Base-by-base conservation (phyloP, 73 alveolate species). In the Paramecium caudatum region DNA sequence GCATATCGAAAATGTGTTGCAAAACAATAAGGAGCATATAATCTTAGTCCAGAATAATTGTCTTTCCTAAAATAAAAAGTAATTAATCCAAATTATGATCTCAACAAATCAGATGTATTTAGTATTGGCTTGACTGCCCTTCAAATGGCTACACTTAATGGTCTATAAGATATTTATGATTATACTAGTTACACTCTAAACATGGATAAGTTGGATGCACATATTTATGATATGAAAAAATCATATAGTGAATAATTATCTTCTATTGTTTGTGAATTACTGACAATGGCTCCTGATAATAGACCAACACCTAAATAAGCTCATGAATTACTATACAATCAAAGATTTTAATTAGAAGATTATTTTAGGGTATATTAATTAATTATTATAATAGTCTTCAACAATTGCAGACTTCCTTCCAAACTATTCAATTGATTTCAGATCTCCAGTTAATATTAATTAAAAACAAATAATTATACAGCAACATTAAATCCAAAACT, bases 31-130 rank as follows among this genome's bases (percentile, higher is more conserved):
- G 83, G 83, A 3, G 32, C 27, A 8, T 65, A 65, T 30, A 65
- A 65, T n/a, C 39, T 65, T 17, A 65, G 83, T 65, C 83, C 83
- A n/a, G 83, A 65, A 65, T 65, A 65, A 36, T 15, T 65, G 25
- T 33, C 49, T 8, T 65, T 43, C 0, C 83, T 65, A 32, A 65
- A 65, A 65, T 27, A 65, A 3, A 65, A 65, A 15, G 49, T 65
- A 5, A 7, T 65, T 9, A 30, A 27, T 0, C 55, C 55, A 65
- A 33, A 65, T 33, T 8, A 25, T 33, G 83, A 65, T n/a, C 17
- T 16, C 16, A 65, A 33, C 9, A 65, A 65, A 65, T 65, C 83
- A 33, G 83, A 65, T 65, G 49, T 65, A 30, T 65, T 65, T 65
- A 32, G 50, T 5, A 65, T 65, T 2, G 83, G 83, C 1, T 33